Evolutionary conservation across 495 filamentous ascomycete species (phyloP).

Genomic region (Polyplosphaeria fusca): DNA sequence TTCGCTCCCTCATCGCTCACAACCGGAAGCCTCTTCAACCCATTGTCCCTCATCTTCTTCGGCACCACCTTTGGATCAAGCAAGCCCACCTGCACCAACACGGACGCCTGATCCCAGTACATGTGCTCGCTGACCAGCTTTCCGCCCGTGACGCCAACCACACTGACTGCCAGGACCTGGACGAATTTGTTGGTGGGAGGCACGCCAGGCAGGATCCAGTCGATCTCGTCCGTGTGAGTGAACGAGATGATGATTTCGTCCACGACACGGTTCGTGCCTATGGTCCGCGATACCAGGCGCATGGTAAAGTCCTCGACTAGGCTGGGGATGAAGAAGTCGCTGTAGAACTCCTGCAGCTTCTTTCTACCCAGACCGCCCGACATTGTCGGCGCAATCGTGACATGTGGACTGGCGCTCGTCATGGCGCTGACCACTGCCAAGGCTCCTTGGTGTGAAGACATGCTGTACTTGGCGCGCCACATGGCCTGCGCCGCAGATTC

Average conservation of each 20-base stretch:
- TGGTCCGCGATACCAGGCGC: conserved; percentile 37
- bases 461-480: conserved; percentile 26
- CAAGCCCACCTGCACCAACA: conserved; percentile 40
- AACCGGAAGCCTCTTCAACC: conserved; percentile 38
- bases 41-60: conserved; percentile 33
- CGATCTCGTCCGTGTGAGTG: conserved; percentile 39
- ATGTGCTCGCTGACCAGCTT: conserved; percentile 42
- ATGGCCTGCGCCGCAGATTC: conserved; percentile 18
- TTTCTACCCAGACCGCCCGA: conserved; percentile 38
- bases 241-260: conserved; percentile 43
- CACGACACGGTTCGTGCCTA: conserved; percentile 40
- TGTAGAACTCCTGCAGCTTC: conserved; percentile 40
- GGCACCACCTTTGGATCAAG: conserved; percentile 42
- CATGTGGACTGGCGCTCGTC: conserved; percentile 37
- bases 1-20: conserved; percentile 33
- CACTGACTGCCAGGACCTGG: conserved; percentile 38
- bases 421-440: conserved; percentile 36
- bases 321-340: conserved; percentile 40
- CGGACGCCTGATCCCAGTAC: conserved; percentile 44
- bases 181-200: conserved; percentile 40
- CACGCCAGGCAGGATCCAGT: conserved; percentile 42
- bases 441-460: conserved; percentile 27
- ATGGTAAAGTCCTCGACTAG: conserved; percentile 37
- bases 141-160: conserved; percentile 39
- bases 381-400: conserved; percentile 40